Evolutionary conservation across 108 stramenopile genomes (phyloP).

Genomic region (Tribonema minus): DNA sequence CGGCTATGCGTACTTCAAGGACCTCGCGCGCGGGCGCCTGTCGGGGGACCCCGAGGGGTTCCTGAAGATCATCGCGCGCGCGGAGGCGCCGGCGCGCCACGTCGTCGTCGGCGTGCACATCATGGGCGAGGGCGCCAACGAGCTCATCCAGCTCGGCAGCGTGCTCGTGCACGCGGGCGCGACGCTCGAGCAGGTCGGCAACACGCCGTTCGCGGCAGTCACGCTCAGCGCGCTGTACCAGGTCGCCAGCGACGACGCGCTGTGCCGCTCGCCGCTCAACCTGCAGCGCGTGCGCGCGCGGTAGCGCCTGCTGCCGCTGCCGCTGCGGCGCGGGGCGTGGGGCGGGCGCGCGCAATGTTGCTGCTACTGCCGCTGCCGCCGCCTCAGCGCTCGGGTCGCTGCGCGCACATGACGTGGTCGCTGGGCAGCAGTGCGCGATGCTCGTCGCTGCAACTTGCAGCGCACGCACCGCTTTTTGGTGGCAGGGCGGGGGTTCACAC

Average conservation of each 20-base stretch:
- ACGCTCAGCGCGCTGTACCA: slow-evolving; percentile 49
- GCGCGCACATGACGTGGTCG: too few species aligned
- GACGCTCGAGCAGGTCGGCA: slow-evolving; percentile 39
- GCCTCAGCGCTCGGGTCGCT: too few species aligned
- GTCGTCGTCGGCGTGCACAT: slow-evolving; percentile 30
- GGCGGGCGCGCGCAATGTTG: too few species aligned
- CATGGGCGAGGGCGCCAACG: slow-evolving; percentile 46
- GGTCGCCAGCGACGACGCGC: slow-evolving; percentile 45
- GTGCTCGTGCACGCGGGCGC: slow-evolving; percentile 18
- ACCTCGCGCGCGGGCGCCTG: slow-evolving; percentile 34
- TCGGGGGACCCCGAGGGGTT: slow-evolving; percentile 27
- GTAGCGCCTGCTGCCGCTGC: too few species aligned
- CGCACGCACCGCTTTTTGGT: too few species aligned
- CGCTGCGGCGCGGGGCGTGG: too few species aligned
- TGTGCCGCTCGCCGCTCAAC: slow-evolving; percentile 46
- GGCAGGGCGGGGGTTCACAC: too few species aligned
- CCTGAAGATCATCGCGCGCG: slow-evolving; percentile 28
- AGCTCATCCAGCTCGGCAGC: slow-evolving; percentile 49
- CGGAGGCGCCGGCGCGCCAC: slow-evolving; percentile 19
- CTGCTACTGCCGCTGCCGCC: too few species aligned
- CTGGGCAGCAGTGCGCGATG: too few species aligned
- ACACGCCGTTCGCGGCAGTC: slow-evolving; percentile 50
- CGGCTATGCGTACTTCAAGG: slow-evolving; percentile 43
- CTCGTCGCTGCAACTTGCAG: too few species aligned
- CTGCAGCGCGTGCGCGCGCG: too few species aligned